Percentiles rank a stretch among this genome's conserved stretches.
phyloP scores from a whole-genome alignment of 306 rosid genomes.

The Senna siamea region DNA sequence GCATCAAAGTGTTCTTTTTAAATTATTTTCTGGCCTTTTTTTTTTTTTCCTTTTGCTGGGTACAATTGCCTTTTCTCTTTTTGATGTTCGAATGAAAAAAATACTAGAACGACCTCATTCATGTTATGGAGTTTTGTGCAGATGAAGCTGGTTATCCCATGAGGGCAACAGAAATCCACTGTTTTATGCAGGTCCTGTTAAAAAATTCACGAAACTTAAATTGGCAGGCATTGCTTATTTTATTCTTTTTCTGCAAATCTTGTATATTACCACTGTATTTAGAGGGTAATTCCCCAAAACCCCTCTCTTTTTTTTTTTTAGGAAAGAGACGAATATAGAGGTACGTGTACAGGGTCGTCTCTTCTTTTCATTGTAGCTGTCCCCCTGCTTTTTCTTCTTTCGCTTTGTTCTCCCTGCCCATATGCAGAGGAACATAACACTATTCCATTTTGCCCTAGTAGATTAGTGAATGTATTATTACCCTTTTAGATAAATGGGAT shows the following conservation, averaged over 20 bases:
- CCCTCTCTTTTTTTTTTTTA: constrained; percentile 23
- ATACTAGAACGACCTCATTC: constrained; percentile 31
- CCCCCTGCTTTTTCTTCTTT: not conserved
- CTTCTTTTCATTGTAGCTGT: constrained; percentile 54
- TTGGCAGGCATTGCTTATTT: constrained; percentile 54
- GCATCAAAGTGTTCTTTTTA: not conserved
- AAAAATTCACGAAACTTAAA: constrained; percentile 49
- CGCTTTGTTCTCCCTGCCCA: constrained; percentile 49
- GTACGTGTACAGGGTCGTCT: constrained; percentile 92
- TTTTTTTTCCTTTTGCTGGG: not conserved
- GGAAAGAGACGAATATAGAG: constrained; percentile 88
- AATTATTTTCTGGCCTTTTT: not conserved
- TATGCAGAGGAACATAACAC: constrained; percentile 51
- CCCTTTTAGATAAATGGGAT: constrained; percentile 62
- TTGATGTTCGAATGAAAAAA: not conserved
- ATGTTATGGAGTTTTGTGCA: constrained; percentile 49
- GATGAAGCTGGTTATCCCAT: constrained; percentile 68
- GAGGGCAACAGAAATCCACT: constrained; percentile 57
- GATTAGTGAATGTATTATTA: constrained; percentile 79
- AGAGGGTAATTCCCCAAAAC: constrained; percentile 39
- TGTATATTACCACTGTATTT: constrained; percentile 88
- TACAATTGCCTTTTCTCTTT: not conserved
- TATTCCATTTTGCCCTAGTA: constrained; percentile 57
- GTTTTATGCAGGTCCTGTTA: constrained; percentile 56
- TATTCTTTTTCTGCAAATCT: constrained; percentile 52